Evolutionary conservation across 2,329 filamentous ascomycete genomes (phyloP), one percentile per base, ranked within the genome.

Genomic region (Aspergillus neoniger): DNA sequence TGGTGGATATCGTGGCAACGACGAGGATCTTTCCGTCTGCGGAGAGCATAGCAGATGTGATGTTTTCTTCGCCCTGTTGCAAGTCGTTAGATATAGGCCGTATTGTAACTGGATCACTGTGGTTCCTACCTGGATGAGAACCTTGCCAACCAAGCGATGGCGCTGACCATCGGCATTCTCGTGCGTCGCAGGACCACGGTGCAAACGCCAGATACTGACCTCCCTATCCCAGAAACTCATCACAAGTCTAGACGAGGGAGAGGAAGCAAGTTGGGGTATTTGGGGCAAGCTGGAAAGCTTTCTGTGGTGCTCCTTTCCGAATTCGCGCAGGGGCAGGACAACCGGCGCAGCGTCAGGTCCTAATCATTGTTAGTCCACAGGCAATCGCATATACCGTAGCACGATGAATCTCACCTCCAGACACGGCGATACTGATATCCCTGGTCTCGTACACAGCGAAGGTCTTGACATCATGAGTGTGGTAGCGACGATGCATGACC

Each of bases 171-270:
- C 74, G 2, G 76, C 71, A 30, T 76, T 72, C 51, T 84, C 80
- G 17, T 75, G 69, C 49, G 83, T 74, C 83, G 86, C 63, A 81
- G 73, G 62, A 69, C 72, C 68, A 73, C 78, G 67, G 36, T 74
- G 72, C 21, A 90, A 78, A 43, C 82, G 85, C 92, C 93, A 99
- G 62, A 99, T 85, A 67, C 90, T 88, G 52, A 98, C 82, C 73
- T 96, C 91, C 58, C 90, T 85, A 65, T 94, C 91, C 92, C 93
- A 98, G 91, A 92, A 98, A 74, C 91, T 91, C 70, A 95, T 86
- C 25, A 99, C 79, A 21, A 97, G 80, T 52, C 95, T 86, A 47
- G 88, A 88, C 44, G 85, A 85, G 1, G 88, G 81, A 3, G 93
- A 90, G 66, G 91, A 93, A 38, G 86, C 81, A 7, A 97, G 75